Conservation (phyloP, 1,139 yeast species). For the Geotrichum australiense region DNA sequence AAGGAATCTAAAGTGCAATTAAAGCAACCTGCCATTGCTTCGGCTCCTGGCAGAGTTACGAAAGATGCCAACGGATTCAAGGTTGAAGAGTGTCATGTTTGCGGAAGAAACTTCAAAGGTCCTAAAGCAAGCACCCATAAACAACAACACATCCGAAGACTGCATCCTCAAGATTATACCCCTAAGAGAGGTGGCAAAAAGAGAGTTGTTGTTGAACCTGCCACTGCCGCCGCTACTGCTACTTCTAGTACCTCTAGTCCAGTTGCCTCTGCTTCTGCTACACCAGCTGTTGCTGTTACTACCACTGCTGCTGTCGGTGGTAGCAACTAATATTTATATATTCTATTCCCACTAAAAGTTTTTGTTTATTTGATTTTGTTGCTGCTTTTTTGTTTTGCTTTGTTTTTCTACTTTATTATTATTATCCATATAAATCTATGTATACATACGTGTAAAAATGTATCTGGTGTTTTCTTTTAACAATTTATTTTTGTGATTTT, state of each 20-base stretch:
- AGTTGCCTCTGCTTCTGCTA: background rate
- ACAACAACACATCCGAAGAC: conserved; percentile 41
- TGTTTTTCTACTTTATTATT: too few species aligned
- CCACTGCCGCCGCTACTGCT: background rate
- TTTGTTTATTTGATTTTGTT: too few species aligned
- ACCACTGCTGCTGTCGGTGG: too few species aligned
- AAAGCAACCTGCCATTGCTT: background rate
- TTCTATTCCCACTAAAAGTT: too few species aligned
- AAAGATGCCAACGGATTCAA: conserved; percentile 23
- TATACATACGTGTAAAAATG: too few species aligned
- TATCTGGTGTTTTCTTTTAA: too few species aligned
- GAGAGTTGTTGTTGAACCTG: conserved; percentile 21
- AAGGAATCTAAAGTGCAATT: too few species aligned
- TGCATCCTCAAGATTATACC: conserved; percentile 40
- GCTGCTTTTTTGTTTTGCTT: too few species aligned
- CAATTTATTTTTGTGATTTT: too few species aligned
- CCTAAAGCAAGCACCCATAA: conserved; percentile 43
- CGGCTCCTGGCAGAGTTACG: conserved; percentile 1
- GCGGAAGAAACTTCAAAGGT: conserved; percentile 41
- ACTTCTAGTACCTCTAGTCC: background rate
- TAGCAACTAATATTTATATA: too few species aligned
- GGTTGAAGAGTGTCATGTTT: conserved; percentile 38
- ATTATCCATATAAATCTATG: too few species aligned
- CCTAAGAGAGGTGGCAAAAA: conserved; percentile 42
- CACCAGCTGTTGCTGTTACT: too few species aligned